Base-by-base conservation (phyloP, 2,329 filamentous ascomycete genomes). In the Cryphonectria nitschkei region DNA sequence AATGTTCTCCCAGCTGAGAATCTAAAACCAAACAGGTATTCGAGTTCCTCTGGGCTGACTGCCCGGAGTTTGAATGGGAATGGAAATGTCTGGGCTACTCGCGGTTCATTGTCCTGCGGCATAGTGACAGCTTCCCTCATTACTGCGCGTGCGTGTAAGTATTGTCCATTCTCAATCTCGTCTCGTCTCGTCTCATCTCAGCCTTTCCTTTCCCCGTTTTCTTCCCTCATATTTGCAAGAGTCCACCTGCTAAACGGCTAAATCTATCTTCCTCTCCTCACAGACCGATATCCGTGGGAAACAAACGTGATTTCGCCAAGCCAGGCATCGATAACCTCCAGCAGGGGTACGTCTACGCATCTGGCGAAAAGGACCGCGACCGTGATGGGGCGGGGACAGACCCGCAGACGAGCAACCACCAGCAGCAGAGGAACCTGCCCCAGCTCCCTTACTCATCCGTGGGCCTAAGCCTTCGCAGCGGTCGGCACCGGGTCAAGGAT, bases 71-170 rank as follows among this genome's bases (percentile, higher is more conserved):
- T 52, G 77, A 80, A 61, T 81, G 79, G 78, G 79, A 81, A 73
- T 81, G 79, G 79, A 81, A 80, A 75, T 81, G 79, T 68, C 76
- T 81, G 29, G 79, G 79, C 16, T 81, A 81, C 73, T 76, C 75
- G 54, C 78, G 78, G 16, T 81, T 81, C 74, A 80, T 81, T 37
- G 79, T 81, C 63, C 77, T 81, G 29, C 78, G 79, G 68, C 79
- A 80, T 75, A 80, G 76, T 72, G 78, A 81, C 67, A 77, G 75
- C 43, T 80, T 79, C 69, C 79, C 79, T 68, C 78, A 78, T 64
- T 77, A 80, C 63, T 79, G 78, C 66, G 76, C 76, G 65, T 81
- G 79, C 77, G 80, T 81, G 79, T 80, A 77, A 78, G 79, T 78
- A 63, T 11, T 54, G 11, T 16, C 0, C 13, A 64, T 72, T 50